These are phyloP conservation scores for Alternaria burnsii DNA, from an alignment of 2,329 filamentous ascomycete genomes.

Conservation along the genomic window DNA sequence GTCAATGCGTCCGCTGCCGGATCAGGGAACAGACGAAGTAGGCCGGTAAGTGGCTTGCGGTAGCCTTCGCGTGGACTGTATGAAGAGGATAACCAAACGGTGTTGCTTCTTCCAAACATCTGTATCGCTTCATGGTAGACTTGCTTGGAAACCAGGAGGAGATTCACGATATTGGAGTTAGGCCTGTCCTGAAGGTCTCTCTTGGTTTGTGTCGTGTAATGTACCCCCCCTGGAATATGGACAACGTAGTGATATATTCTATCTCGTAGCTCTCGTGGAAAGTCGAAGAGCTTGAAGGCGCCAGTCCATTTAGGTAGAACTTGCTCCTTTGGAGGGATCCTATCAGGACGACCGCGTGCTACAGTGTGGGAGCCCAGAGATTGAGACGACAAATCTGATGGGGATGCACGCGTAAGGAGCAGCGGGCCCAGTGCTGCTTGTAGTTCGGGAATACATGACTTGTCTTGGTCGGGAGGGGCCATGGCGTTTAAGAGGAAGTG, in stretches of 20 bases:
- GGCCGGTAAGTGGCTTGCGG: conserved; percentile 8
- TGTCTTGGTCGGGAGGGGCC: neutral
- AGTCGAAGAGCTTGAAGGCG: conserved; percentile 11
- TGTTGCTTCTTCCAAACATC: conserved; percentile 25
- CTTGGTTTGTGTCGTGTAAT: conserved; percentile 9
- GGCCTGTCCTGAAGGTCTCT: neutral
- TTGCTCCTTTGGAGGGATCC: neutral
- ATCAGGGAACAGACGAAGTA: conserved; percentile 28
- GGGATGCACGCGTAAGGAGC: conserved; percentile 11
- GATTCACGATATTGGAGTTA: conserved; percentile 8
- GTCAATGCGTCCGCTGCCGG: conserved; percentile 10
- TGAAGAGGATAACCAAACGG: conserved; percentile 9
- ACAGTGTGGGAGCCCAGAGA: neutral
- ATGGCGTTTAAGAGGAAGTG: neutral
- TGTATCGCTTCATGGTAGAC: conserved; percentile 31
- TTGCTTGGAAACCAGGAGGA: conserved; percentile 27
- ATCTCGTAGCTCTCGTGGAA: conserved; percentile 35
- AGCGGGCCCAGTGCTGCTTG: conserved; percentile 23
- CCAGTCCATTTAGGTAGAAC: conserved; percentile 19
- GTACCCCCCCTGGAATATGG: conserved; percentile 15
- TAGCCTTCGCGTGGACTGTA: neutral
- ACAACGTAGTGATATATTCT: conserved; percentile 28
- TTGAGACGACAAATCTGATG: neutral
- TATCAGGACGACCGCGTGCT: neutral
- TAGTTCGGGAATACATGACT: conserved; percentile 19